Conservation (phyloP, 371 early-diverging fungal species). For the Lichtheimia hyalospora region DNA sequence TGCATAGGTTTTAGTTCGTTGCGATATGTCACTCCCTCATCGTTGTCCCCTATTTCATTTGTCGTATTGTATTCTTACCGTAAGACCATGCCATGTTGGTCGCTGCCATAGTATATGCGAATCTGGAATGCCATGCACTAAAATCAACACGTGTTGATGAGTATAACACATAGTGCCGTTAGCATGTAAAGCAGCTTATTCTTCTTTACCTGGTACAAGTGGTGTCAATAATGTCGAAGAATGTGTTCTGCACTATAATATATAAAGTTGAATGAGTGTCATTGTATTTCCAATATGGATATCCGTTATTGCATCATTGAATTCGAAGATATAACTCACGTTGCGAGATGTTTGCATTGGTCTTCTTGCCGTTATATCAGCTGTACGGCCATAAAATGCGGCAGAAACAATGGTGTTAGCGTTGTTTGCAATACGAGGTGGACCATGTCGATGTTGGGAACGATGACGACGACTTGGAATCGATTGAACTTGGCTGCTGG, state of each 20-base stretch:
- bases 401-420: neutral
- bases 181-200: no score
- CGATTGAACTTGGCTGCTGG: neutral
- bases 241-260: neutral
- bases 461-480: neutral
- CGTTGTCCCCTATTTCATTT: no score
- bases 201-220: neutral
- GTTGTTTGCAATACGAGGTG: neutral
- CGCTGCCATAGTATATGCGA: neutral
- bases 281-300: no score
- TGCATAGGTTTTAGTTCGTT: no score
- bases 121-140: neutral
- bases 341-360: neutral
- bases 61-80: no score
- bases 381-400: neutral
- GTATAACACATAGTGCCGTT: no score
- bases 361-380: neutral
- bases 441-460: neutral
- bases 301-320: no score
- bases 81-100: no score
- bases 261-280: no score
- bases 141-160: neutral
- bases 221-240: neutral
- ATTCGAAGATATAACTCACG: no score
- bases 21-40: no score